These are phyloP conservation scores for Daldinia sp. DNA, from an alignment of 2,329 filamentous ascomycete genomes.

Conservation along the genomic window DNA sequence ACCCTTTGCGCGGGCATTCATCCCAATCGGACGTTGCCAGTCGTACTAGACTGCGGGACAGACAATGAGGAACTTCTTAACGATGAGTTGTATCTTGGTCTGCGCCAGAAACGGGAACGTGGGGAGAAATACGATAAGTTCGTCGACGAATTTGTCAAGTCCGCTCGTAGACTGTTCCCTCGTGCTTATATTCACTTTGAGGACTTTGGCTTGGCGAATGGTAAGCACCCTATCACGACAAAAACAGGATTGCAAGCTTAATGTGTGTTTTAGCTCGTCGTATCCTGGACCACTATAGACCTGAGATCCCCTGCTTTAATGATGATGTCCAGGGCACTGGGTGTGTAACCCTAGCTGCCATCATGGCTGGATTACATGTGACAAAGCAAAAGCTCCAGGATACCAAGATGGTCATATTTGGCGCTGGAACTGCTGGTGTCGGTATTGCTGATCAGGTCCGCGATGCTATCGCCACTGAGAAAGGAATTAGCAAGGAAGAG, in stretches of 20 bases:
- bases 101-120: slow-evolving; percentile 73
- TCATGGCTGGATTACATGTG: slow-evolving; percentile 80
- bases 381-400: slow-evolving; percentile 75
- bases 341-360: slow-evolving; percentile 85
- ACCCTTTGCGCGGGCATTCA: slow-evolving; percentile 90
- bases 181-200: slow-evolving; percentile 90
- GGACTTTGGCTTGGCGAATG: slow-evolving; percentile 84
- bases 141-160: slow-evolving; percentile 78
- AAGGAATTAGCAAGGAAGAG: slow-evolving; percentile 75
- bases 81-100: slow-evolving; percentile 83
- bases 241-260: background rate
- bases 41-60: slow-evolving; percentile 88
- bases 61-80: slow-evolving; percentile 80
- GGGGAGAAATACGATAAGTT: slow-evolving; percentile 82
- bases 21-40: slow-evolving; percentile 80
- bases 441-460: slow-evolving; percentile 88
- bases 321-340: slow-evolving; percentile 92
- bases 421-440: slow-evolving; percentile 83
- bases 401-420: slow-evolving; percentile 79
- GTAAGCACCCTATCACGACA: slow-evolving; percentile 50
- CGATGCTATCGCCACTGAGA: slow-evolving; percentile 80
- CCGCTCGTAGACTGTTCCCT: slow-evolving; percentile 77
- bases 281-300: slow-evolving; percentile 80
- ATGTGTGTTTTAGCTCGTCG: slow-evolving; percentile 59
- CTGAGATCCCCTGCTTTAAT: slow-evolving; percentile 85